Base-by-base conservation (phyloP, 1,139 yeast species). In the Pichia sp. region DNA sequence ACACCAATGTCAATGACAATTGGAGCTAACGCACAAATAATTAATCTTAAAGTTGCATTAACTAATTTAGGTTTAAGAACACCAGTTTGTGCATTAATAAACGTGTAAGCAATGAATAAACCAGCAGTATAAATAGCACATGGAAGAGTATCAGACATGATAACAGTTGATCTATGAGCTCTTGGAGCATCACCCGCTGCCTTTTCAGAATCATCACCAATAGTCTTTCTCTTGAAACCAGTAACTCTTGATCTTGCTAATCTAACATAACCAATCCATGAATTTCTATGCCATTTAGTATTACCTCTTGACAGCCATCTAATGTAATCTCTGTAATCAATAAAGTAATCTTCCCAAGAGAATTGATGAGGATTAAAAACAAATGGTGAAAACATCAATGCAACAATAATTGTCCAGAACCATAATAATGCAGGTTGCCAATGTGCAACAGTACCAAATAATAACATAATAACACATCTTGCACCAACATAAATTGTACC, bases 231-330 rank as follows among this genome's bases (percentile, higher is more conserved):
- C 80, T 92, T 92, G 85, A 86, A 90, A 77, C 99, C 99, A 58
- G 98, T 92, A 57, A 92, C 77, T 73, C 97, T 86, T 42, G 98
- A 88, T 79, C 99, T 85, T 20, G 95, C 80, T 72, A 90, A 79
- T 71, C 97, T 84, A 56, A 90, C 86, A 68, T 89, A 92, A 56
- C 97, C 98, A 68, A 94, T 90, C 99, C 99, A 92, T 16, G 98
- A 94, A 75, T 92, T 92, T 76, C 95, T 85, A 73, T 94, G 98
- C 92, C 96, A 92, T 70, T 90, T 88, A 64, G 94, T 85, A 74
- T 94, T 94, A 79, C 98, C 98, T 74, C 98, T 86, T 29, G 96
- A 87, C 68, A 92, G 74, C 99, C 99, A 92, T 74, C 98, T 84
- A 65, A 94, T 87, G 71, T 82, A 92, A 69, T 92, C 98, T 71